These are phyloP conservation scores for Penicillium sp. DNA, from an alignment of 2,329 filamentous ascomycete genomes.

Conservation along the genomic window DNA sequence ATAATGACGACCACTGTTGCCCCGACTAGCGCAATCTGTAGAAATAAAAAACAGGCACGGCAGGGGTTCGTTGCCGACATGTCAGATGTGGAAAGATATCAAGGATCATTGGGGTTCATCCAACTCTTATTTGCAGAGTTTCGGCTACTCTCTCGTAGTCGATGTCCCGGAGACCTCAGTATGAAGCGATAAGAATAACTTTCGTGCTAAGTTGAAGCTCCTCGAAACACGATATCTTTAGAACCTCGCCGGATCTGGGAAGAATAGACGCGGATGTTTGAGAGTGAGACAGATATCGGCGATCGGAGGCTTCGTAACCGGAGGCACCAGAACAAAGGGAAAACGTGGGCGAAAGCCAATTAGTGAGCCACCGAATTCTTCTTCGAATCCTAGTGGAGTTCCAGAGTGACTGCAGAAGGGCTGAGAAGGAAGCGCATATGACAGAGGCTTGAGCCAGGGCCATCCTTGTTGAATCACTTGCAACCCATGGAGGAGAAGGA, in stretches of 20 bases:
- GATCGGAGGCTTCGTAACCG: not conserved
- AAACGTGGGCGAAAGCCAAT: not conserved
- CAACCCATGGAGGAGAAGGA: not conserved
- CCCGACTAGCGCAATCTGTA: not conserved
- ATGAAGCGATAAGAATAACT: not conserved
- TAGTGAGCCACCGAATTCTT: not conserved
- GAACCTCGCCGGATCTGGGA: constrained; percentile 1
- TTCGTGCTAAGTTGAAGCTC: not conserved
- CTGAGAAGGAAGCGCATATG: not conserved
- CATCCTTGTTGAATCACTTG: constrained; percentile 14
- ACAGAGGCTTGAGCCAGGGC: not conserved
- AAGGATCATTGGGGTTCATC: not conserved
- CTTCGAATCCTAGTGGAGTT: not conserved
- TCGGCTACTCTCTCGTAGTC: not conserved
- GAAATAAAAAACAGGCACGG: not conserved
- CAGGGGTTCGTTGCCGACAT: not conserved
- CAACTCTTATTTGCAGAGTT: not conserved
- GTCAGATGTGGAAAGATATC: not conserved
- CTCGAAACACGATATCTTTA: constrained; percentile 17
- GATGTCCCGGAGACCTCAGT: not conserved
- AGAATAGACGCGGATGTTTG: constrained; percentile 2
- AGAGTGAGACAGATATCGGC: constrained; percentile 3
- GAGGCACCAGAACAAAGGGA: not conserved
- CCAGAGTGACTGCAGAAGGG: not conserved
- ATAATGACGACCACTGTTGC: not conserved